Evolutionary conservation across 352 stramenopile genomes (phyloP).

Genomic region (Globisporangium polare): DNA sequence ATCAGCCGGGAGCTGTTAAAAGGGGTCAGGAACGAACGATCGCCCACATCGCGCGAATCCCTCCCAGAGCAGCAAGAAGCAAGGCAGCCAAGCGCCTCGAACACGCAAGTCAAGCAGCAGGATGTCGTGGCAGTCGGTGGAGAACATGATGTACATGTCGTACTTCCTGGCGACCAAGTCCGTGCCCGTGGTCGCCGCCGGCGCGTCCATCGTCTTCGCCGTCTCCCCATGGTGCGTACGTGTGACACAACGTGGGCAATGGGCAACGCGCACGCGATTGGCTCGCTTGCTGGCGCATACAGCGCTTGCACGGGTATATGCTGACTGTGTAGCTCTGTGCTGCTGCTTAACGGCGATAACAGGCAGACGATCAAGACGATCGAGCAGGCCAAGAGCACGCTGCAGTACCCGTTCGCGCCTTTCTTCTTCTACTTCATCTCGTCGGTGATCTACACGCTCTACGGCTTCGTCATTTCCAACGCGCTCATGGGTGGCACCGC

Average conservation of each 20-base stretch:
- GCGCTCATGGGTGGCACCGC: slow-evolving; percentile 54
- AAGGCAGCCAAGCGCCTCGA: background rate
- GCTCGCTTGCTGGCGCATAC: too few species aligned
- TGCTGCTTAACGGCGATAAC: too few species aligned
- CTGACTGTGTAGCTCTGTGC: background rate
- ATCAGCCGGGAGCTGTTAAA: background rate
- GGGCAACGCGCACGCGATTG: background rate
- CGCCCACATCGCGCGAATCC: background rate
- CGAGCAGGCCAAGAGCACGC: slow-evolving; percentile 54
- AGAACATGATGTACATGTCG: slow-evolving; percentile 66
- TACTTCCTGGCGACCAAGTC: slow-evolving; percentile 61
- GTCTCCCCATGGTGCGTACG: slow-evolving; percentile 52
- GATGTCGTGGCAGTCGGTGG: slow-evolving; percentile 60
- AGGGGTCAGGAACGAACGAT: too few species aligned
- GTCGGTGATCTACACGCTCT: slow-evolving; percentile 80
- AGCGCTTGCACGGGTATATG: background rate
- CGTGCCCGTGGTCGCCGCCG: slow-evolving; percentile 54
- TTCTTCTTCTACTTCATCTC: slow-evolving; percentile 87
- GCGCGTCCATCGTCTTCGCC: slow-evolving; percentile 62
- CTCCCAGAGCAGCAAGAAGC: background rate
- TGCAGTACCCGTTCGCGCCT: slow-evolving; percentile 74
- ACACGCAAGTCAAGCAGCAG: background rate
- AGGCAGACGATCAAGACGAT: slow-evolving; percentile 68
- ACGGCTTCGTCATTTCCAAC: slow-evolving; percentile 62
- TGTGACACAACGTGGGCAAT: background rate